These are phyloP conservation scores for Barbarea vulgaris DNA, from an alignment of 345 rosid genomes.

Conservation along the genomic window DNA sequence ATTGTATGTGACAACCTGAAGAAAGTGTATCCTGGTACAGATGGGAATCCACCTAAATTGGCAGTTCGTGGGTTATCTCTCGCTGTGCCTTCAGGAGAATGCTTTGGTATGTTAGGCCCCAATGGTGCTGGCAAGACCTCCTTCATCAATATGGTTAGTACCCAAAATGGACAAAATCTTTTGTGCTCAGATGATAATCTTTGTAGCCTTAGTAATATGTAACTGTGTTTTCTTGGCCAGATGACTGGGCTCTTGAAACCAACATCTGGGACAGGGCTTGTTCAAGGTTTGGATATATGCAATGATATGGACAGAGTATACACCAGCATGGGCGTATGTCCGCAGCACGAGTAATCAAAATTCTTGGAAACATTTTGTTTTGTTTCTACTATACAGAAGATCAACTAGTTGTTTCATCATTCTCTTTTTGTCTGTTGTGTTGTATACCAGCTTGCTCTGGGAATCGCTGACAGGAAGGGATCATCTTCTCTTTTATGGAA, in stretches of 20 bases:
- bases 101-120: constrained; percentile 96
- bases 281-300: constrained; percentile 66
- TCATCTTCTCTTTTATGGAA: constrained; percentile 86
- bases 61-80: constrained; percentile 87
- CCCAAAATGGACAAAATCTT: background rate
- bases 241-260: constrained; percentile 90
- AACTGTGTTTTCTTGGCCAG: constrained; percentile 40
- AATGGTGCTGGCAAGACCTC: constrained; percentile 97
- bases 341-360: constrained; percentile 70
- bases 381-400: background rate
- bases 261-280: constrained; percentile 67
- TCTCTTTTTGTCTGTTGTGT: constrained; percentile 1
- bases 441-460: constrained; percentile 75
- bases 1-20: constrained; percentile 66
- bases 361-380: background rate
- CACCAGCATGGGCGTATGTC: constrained; percentile 92
- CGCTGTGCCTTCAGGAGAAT: constrained; percentile 80
- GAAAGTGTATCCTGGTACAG: constrained; percentile 82
- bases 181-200: background rate
- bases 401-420: constrained; percentile 7
- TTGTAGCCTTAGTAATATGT: background rate
- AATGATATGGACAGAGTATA: constrained; percentile 72
- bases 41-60: constrained; percentile 81
- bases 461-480: constrained; percentile 85
- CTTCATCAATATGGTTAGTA: constrained; percentile 79